These are phyloP conservation scores for Royoungia palumana DNA, from an alignment of 768 basidiomycete species.

Conservation along the genomic window DNA sequence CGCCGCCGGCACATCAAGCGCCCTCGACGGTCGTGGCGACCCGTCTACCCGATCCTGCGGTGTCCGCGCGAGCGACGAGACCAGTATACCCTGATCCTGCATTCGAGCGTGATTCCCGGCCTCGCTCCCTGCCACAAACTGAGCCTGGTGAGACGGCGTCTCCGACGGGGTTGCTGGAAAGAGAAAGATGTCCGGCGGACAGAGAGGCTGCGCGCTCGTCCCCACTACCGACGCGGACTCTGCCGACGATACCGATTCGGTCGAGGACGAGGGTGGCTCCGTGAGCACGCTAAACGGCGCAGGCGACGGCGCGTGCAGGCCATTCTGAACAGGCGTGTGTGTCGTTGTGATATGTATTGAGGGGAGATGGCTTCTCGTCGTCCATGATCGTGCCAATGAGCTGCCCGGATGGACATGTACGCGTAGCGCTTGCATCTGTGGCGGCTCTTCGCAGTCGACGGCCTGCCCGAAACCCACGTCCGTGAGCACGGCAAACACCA, in stretches of 20 bases:
- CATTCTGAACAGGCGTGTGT: background rate
- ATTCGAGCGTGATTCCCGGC: constrained; percentile 1
- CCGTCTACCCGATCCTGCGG: constrained; percentile 14
- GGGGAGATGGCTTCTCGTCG: constrained; percentile 19
- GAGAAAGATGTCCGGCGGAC: constrained; percentile 29
- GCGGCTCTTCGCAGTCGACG: constrained; percentile 21
- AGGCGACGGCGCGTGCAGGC: constrained; percentile 10
- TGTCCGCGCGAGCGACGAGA: constrained; percentile 1
- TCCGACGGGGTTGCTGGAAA: constrained; percentile 28
- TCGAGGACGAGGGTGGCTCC: constrained; percentile 21
- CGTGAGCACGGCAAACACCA: constrained; percentile 5
- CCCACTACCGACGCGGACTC: too few species aligned
- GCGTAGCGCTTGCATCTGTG: constrained; percentile 4
- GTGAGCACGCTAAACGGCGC: constrained; percentile 28
- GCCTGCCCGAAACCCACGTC: constrained; percentile 13
- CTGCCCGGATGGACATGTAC: constrained; percentile 8
- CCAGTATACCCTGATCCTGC: constrained; percentile 1
- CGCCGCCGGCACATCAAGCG: constrained; percentile 11
- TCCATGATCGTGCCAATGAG: constrained; percentile 13
- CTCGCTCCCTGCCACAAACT: background rate
- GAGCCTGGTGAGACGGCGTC: constrained; percentile 13
- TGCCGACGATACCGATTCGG: constrained; percentile 15
- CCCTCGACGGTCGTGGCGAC: constrained; percentile 15
- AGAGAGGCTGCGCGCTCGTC: background rate
- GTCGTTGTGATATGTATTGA: constrained; percentile 26